Conservation (phyloP, 768 basidiomycete genomes). For the Pleurotus pulmonarius region DNA sequence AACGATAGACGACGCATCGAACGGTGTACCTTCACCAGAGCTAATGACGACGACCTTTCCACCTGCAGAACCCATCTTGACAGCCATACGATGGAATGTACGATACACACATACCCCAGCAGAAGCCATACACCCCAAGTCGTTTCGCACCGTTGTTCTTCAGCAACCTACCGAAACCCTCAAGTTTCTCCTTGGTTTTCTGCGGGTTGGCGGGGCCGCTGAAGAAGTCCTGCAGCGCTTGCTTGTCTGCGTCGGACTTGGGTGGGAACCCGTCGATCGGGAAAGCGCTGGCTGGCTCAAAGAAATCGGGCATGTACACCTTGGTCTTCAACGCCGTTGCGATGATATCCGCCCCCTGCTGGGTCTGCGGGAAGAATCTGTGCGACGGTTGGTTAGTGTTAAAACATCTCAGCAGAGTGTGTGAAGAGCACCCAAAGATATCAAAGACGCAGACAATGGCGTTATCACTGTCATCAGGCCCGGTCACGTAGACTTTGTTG, state of each 20-base stretch:
- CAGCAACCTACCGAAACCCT: conserved; percentile 34
- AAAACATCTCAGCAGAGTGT: not conserved
- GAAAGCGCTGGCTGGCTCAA: conserved; percentile 49
- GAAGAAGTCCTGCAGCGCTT: conserved; percentile 55
- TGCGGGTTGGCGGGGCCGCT: conserved; percentile 44
- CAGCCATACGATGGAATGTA: not conserved
- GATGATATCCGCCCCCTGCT: conserved; percentile 64
- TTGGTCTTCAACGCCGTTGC: conserved; percentile 46
- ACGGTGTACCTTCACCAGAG: conserved; percentile 36
- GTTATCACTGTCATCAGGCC: conserved; percentile 41
- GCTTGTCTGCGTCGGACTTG: conserved; percentile 46
- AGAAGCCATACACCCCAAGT: conserved; percentile 51
- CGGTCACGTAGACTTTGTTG: conserved; percentile 48
- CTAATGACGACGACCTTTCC: conserved; percentile 46
- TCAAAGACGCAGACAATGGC: conserved; percentile 59
- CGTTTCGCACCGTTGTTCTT: conserved; percentile 39
- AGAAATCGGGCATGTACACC: conserved; percentile 68
- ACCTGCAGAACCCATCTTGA: conserved; percentile 23
- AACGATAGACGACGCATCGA: conserved; percentile 45
- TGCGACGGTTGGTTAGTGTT: not conserved
- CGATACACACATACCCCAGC: conserved; percentile 41
- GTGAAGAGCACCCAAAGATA: conserved; percentile 49
- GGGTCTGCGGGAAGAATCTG: conserved; percentile 59
- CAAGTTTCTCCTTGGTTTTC: conserved; percentile 34
- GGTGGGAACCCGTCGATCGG: conserved; percentile 50